A percentile compares a stretch with the other conserved stretches of the same genome.
These are phyloP conservation scores for Astragalus glycyphyllos DNA, from an alignment of 306 rosid genomes.

Conservation along the genomic window DNA sequence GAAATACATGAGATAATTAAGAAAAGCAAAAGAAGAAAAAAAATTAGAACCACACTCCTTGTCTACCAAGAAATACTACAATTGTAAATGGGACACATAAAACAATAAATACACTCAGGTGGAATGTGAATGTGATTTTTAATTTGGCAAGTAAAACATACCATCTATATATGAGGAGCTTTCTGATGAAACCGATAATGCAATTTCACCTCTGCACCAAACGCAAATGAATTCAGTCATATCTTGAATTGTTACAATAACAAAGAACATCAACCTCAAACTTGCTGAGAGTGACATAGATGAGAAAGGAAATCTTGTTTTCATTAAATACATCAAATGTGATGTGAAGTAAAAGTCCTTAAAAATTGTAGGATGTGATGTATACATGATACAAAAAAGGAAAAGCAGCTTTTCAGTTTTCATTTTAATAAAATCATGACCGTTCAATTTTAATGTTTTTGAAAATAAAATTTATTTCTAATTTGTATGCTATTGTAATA, in stretches of 20 bases:
- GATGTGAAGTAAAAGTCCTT: background rate
- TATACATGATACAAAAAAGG: too few relatives aligned
- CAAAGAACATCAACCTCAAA: background rate
- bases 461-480: too few relatives aligned
- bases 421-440: too few relatives aligned
- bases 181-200: background rate
- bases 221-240: background rate
- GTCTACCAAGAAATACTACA: too few relatives aligned
- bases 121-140: too few relatives aligned
- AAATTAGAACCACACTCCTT: too few relatives aligned
- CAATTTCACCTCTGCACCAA: slow-evolving; percentile 16
- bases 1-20: slow-evolving; percentile 1
- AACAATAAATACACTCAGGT: background rate
- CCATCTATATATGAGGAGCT: background rate
- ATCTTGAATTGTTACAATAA: background rate
- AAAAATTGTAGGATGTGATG: background rate
- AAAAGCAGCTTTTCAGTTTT: too few relatives aligned
- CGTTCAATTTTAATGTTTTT: too few relatives aligned
- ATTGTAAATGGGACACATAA: too few relatives aligned
- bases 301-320: too few relatives aligned
- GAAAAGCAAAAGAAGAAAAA: background rate
- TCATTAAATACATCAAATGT: background rate
- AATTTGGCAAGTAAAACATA: background rate
- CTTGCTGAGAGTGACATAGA: background rate
- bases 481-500: too few relatives aligned